Conservation (phyloP, 768 basidiomycete genomes). For the Gloeostereum incarnatum region DNA sequence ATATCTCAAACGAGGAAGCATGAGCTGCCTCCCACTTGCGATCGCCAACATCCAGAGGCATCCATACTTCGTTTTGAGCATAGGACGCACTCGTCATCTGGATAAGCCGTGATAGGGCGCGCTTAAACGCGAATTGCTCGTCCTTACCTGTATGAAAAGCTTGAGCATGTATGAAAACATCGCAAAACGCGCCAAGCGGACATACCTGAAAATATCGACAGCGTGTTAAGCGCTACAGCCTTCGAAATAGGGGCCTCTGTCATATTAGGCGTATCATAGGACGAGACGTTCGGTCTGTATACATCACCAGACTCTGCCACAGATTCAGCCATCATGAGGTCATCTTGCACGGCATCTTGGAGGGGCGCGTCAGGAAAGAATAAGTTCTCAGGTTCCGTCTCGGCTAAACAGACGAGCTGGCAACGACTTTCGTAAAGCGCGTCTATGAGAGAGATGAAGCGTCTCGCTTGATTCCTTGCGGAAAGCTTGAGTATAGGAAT, state of each 20-base stretch:
- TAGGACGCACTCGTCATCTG: constrained; percentile 44
- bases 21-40: constrained; percentile 23
- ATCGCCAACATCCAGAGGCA: constrained; percentile 19
- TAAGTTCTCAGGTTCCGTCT: constrained; percentile 27
- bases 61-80: constrained; percentile 20
- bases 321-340: constrained; percentile 37
- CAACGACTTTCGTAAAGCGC: constrained; percentile 42
- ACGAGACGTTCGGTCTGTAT: constrained; percentile 45
- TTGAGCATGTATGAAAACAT: neutral
- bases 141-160: constrained; percentile 33
- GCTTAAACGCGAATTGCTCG: constrained; percentile 54
- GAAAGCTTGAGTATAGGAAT: constrained; percentile 41
- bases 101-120: constrained; percentile 46
- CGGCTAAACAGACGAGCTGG: constrained; percentile 27
- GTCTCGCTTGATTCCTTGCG: constrained; percentile 48
- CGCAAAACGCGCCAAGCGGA: neutral
- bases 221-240: constrained; percentile 29
- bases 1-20: neutral
- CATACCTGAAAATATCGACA: constrained; percentile 42
- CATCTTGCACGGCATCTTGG: constrained; percentile 9
- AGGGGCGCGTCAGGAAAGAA: constrained; percentile 44
- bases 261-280: constrained; percentile 34
- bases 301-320: constrained; percentile 34
- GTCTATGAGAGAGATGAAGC: constrained; percentile 54
- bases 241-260: constrained; percentile 16